Evolutionary conservation across 345 rosid genomes (phyloP), one percentile per base, ranked within the genome.

Genomic region (Melaleuca quinquenervia): DNA sequence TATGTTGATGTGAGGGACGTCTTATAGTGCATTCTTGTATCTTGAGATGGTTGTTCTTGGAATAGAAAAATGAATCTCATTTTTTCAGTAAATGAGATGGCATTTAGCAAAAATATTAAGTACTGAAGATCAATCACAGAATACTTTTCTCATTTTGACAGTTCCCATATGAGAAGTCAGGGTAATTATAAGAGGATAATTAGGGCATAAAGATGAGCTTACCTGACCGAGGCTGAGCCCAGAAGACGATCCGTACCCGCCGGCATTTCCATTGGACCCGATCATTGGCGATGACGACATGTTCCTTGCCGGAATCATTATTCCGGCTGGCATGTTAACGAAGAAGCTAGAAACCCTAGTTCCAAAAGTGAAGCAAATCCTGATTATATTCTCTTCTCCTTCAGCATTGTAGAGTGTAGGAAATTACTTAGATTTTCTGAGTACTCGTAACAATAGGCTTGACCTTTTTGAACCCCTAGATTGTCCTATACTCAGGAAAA

Each of bases 301-400:
- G 87, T 92, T 91, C 91, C 93, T 93, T 2, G 91, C 91, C 86
- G 95, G 95, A 90, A 93, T 91, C 94, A 92, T 90, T 36, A 89
- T 87, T 83, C 95, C 96, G 86, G 93, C 93, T 52, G 92, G 91
- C 95, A 94, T 92, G 86, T 86, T 88, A 64, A 21, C 41, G 36
- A 85, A 84, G 89, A 50, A 54, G 82, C 83, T 85, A 45, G 52
- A 85, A 90, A 84, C 87, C 90, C 92, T 87, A 85, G 55, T 83
- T 64, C 16, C 75, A 5, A 70, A 70, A 70, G 80, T 10, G 74
- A 78, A 45, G 24, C 58, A 55, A 53, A 41, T 70, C 11, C 80
- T 70, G 48, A 70, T 70, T 70, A 36, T 41, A 18, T 18, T 41
- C 78, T 64, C 78, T 70, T 36, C 78, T 36, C 26, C 78, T 70